These are phyloP conservation scores for Priceomyces fermenticarens DNA, from an alignment of 805 yeast genomes.

Conservation along the genomic window DNA sequence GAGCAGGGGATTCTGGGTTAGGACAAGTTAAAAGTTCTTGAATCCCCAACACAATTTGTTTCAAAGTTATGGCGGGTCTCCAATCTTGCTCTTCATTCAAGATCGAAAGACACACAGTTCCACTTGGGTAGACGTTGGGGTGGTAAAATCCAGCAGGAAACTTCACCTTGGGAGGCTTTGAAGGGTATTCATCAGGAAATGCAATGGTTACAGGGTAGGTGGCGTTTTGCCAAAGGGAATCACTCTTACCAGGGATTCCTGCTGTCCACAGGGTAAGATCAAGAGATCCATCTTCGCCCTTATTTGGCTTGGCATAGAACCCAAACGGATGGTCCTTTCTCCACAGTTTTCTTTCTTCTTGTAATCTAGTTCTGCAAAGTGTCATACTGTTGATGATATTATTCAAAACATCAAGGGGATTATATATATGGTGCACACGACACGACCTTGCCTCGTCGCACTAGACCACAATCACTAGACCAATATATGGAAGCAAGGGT, in stretches of 20 bases:
- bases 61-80: constrained; percentile 94
- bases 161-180: constrained; percentile 92
- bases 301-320: constrained; percentile 87
- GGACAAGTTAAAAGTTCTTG: constrained; percentile 90
- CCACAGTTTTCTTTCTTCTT: constrained; percentile 97
- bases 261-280: constrained; percentile 89
- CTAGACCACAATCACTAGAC: too few relatives aligned
- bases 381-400: constrained; percentile 26
- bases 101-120: constrained; percentile 90
- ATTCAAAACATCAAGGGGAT: not conserved
- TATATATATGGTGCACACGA: not conserved
- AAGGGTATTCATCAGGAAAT: constrained; percentile 91
- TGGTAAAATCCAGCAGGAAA: constrained; percentile 91
- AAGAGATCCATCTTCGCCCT: constrained; percentile 75
- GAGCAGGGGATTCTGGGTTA: constrained; percentile 95
- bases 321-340: constrained; percentile 98
- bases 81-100: constrained; percentile 95
- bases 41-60: constrained; percentile 85
- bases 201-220: constrained; percentile 76
- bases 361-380: constrained; percentile 77
- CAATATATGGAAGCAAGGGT: too few relatives aligned
- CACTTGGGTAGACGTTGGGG: constrained; percentile 97
- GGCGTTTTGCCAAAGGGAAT: constrained; percentile 89
- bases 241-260: constrained; percentile 91
- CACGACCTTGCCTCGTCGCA: not conserved